Conservation (phyloP, 108 stramenopile genomes). For the Conticribra guillardii region DNA sequence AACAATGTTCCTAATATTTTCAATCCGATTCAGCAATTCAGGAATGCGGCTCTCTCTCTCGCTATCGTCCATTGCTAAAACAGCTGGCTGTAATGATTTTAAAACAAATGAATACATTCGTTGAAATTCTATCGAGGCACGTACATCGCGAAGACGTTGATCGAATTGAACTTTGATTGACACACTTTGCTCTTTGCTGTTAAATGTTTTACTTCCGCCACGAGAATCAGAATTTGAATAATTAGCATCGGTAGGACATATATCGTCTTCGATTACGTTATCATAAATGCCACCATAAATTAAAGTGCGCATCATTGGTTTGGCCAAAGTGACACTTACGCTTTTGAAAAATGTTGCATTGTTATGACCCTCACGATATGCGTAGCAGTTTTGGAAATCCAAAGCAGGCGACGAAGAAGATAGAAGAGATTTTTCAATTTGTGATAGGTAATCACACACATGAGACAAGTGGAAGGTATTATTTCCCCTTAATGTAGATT, state of each 20-base stretch:
- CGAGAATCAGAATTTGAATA: background rate
- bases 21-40: constrained; percentile 15
- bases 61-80: constrained; percentile 20
- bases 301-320: constrained; percentile 36
- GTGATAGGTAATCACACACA: background rate
- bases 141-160: constrained; percentile 34
- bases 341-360: constrained; percentile 32
- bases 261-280: background rate
- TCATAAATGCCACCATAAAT: constrained; percentile 19
- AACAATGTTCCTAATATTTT: background rate
- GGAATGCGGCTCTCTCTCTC: constrained; percentile 11
- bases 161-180: constrained; percentile 22
- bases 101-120: constrained; percentile 24
- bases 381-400: constrained; percentile 9
- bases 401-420: constrained; percentile 8
- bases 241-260: background rate
- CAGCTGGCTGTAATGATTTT: constrained; percentile 20
- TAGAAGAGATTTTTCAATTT: background rate
- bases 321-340: constrained; percentile 21
- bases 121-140: constrained; percentile 23
- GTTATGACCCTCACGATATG: background rate
- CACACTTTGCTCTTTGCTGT: background rate
- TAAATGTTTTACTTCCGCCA: background rate
- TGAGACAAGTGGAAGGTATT: background rate
- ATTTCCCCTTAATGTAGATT: too few species aligned